Base-by-base conservation (phyloP, 2,329 filamentous ascomycete species). In the Fusarium sp. region DNA sequence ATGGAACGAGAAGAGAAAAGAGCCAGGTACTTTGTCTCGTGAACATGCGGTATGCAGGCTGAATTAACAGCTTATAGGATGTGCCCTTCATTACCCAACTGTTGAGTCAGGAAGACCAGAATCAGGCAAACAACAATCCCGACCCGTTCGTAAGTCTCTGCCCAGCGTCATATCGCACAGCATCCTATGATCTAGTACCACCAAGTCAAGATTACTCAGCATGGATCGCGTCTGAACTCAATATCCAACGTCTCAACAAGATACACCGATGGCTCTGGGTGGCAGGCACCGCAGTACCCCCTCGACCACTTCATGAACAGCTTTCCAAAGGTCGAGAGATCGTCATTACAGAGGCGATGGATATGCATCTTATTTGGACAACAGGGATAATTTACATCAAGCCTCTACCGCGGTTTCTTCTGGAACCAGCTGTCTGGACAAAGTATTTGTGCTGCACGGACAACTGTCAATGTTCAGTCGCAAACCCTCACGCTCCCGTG, bases 11-110 rank as follows among this genome's bases (percentile, higher is more conserved):
- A 16, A 4, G 3, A 16, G 16, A 5, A 2, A 27, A 13, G 18
- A 9, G 4, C 5, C 10, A 41, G 32, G 32, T 34, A 50, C 3
- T n/a, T 11, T 10, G 12, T 6, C 21, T 2, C 2, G 7, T n/a
- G 5, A 9, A 12, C 5, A n/a, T 12, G 4, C 2, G 6, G 3
- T 2, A 4, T 21, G 6, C 4, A 25, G 7, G 3, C 6, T 25
- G 13, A 21, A 9, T 8, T 37, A 2, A 37, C 2, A n/a, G n/a
- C n/a, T n/a, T n/a, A n/a, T n/a, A 12, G 30, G 9, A 4, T 14
- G 11, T 12, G 2, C 30, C 48, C 0, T 51, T 27, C 18, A 27
- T 18, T 10, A 41, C 14, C n/a, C 32, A 27, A 16, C 48, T 51
- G 4, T 11, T 40, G 9, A n/a, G 13, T 2, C 13, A 40, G 2